These are phyloP conservation scores for Pleurotus citrinopileatus DNA, from an alignment of 768 basidiomycete species.

Conservation along the genomic window DNA sequence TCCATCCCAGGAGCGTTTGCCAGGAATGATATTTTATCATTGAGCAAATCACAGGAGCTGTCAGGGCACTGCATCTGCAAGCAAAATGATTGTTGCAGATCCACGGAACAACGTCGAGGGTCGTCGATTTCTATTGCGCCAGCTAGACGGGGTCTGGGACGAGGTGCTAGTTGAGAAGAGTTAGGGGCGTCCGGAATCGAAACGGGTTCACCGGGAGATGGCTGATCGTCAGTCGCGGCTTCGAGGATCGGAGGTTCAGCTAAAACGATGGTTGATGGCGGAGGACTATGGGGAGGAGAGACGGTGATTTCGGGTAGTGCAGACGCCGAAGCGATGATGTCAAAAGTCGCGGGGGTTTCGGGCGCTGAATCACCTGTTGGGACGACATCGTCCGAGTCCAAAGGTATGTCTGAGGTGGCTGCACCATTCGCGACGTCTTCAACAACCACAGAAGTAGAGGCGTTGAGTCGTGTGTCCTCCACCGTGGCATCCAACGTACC, in stretches of 20 bases:
- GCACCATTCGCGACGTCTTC: no score
- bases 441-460: no score
- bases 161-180: neutral
- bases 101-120: conserved; percentile 37
- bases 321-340: conserved; percentile 3
- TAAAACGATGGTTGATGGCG: no score
- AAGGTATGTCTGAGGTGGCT: no score
- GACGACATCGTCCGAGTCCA: no score
- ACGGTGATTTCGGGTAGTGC: neutral
- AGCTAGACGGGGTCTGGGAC: neutral
- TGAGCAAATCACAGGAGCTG: conserved; percentile 49
- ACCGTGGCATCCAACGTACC: no score
- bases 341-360: no score
- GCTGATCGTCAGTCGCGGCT: neutral
- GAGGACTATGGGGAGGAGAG: no score
- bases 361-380: no score
- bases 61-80: conserved; percentile 42
- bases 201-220: no score
- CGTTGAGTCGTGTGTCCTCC: no score
- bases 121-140: conserved; percentile 12
- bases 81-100: conserved; percentile 47
- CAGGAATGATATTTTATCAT: conserved; percentile 50
- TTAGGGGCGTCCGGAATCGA: neutral
- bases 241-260: neutral
- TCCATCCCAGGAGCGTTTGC: conserved; percentile 24